phyloP scores from a whole-genome alignment of 495 filamentous ascomycete species.

The Aspergillus biplanus region DNA sequence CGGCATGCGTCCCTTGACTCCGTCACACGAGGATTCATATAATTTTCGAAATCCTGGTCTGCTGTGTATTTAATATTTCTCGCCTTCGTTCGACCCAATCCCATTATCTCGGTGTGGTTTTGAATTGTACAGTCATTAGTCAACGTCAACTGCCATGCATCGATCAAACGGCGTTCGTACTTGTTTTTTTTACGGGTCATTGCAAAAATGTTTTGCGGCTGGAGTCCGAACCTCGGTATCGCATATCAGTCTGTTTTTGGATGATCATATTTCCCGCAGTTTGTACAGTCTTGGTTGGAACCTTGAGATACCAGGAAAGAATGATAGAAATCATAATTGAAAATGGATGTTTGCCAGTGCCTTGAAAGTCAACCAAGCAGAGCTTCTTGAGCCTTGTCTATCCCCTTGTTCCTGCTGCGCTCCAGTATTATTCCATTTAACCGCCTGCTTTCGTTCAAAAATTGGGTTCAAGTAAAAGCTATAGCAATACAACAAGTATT shows the following conservation, averaged over 20 bases:
- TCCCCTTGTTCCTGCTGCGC: too few relatives aligned
- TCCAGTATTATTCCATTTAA: too few relatives aligned
- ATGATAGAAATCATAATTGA: slow-evolving; percentile 5
- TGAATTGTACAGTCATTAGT: slow-evolving; percentile 28
- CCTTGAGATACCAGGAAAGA: slow-evolving; percentile 14
- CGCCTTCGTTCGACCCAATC: slow-evolving; percentile 11
- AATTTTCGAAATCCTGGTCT: slow-evolving; percentile 4
- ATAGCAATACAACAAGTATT: too few relatives aligned
- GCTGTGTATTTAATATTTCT: slow-evolving; percentile 10
- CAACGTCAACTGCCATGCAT: slow-evolving; percentile 22
- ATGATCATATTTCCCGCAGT: slow-evolving; percentile 4
- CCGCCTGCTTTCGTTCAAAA: too few relatives aligned
- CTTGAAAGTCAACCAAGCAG: too few relatives aligned
- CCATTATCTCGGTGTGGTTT: slow-evolving; percentile 18
- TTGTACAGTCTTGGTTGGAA: slow-evolving; percentile 20
- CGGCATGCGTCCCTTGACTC: neutral
- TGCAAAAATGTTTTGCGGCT: neutral
- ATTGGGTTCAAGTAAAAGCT: too few relatives aligned
- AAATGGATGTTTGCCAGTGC: too few relatives aligned
- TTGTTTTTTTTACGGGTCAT: slow-evolving; percentile 16
- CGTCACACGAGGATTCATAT: neutral
- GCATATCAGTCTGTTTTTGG: slow-evolving; percentile 3
- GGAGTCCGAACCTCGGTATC: neutral
- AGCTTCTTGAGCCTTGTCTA: neutral
- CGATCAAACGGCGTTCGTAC: slow-evolving; percentile 29